These are phyloP conservation scores for Coniochaeta sp. DNA, from an alignment of 2,329 filamentous ascomycete species.

Conservation along the genomic window DNA sequence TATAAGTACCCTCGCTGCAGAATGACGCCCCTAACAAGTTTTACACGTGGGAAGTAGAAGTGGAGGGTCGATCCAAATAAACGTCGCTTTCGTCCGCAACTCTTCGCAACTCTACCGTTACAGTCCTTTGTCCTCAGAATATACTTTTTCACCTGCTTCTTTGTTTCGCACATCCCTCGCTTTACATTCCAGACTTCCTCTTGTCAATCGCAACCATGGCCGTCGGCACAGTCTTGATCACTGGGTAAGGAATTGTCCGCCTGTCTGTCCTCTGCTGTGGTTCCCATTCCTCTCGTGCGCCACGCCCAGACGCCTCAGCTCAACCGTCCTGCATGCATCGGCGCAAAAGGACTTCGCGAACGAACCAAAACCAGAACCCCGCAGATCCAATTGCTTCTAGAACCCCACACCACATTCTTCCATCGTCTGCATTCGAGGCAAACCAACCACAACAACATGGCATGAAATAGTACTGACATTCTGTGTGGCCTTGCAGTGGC, in stretches of 20 bases:
- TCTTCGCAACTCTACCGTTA: no score
- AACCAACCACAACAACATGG: background rate
- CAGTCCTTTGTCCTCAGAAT: background rate
- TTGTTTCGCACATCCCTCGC: background rate
- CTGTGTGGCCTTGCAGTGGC: constrained; percentile 53
- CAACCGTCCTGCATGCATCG: background rate
- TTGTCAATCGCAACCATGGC: constrained; percentile 45
- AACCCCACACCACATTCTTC: background rate
- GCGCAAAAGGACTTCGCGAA: background rate
- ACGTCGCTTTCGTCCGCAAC: background rate
- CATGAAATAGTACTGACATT: background rate
- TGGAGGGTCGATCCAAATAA: background rate
- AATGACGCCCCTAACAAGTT: background rate
- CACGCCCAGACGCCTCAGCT: constrained; percentile 5
- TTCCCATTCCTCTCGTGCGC: constrained; percentile 9
- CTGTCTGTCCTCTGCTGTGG: background rate
- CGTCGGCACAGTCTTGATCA: constrained; percentile 82
- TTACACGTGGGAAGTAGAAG: no score
- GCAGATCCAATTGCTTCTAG: background rate
- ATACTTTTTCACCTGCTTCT: background rate
- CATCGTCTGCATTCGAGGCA: background rate
- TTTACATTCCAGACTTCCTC: background rate
- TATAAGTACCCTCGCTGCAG: background rate
- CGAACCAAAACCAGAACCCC: background rate
- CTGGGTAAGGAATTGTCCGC: constrained; percentile 59